phyloP scores from a whole-genome alignment of 352 stramenopile genomes.

The Globisporangium spiculum region DNA sequence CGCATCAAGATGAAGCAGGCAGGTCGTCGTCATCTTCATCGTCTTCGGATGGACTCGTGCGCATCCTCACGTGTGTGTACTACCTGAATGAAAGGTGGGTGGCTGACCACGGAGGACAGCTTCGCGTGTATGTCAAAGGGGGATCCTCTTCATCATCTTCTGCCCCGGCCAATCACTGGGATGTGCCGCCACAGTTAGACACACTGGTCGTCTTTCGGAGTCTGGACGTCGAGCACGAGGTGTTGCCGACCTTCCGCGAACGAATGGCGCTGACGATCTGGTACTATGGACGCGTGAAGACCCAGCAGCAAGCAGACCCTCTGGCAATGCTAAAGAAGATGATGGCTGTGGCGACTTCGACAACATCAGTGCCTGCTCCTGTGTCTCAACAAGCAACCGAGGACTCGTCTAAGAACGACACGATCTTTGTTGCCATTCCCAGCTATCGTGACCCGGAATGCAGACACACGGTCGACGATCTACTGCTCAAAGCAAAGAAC shows the following conservation, averaged over 20 bases:
- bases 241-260: not conserved
- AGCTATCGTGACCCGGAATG: not conserved
- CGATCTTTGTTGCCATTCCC: not conserved
- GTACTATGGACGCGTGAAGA: not conserved
- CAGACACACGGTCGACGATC: not conserved
- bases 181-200: not conserved
- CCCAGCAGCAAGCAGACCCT: not conserved
- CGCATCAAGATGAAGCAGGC: not conserved
- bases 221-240: not conserved
- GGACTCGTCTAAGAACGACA: not conserved
- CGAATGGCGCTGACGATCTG: not conserved
- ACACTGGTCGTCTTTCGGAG: not conserved
- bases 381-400: not conserved
- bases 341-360: not conserved
- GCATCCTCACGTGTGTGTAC: not conserved
- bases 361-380: no score
- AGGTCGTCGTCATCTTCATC: not conserved
- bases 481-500: not conserved
- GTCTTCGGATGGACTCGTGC: not conserved
- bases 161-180: not conserved
- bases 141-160: not conserved
- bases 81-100: not conserved
- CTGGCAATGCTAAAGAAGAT: not conserved
- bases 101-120: not conserved
- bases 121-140: not conserved